A percentile compares a stretch with the other conserved stretches of the same genome.
phyloP scores from a whole-genome alignment of 2,329 filamentous ascomycete genomes.

The Colletotrichum sp. region DNA sequence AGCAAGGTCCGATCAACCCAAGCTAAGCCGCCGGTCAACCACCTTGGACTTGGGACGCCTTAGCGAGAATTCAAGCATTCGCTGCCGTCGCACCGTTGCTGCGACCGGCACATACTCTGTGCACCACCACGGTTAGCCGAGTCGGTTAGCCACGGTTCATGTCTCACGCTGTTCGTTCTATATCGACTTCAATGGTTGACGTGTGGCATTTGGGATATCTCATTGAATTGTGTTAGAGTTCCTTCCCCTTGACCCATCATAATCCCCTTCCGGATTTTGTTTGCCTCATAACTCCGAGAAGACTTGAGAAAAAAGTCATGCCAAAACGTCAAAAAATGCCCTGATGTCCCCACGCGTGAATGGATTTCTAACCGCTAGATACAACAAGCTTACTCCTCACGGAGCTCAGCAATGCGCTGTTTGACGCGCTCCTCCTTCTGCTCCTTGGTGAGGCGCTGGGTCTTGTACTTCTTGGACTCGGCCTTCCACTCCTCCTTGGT shows the following conservation, averaged over 20 bases:
- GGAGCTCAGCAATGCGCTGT: constrained; percentile 88
- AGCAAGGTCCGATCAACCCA: background rate
- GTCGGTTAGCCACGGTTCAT: background rate
- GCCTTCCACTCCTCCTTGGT: constrained; percentile 96
- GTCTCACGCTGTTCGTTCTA: background rate
- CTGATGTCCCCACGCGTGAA: background rate
- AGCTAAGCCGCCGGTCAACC: background rate
- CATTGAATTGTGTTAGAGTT: constrained; percentile 17
- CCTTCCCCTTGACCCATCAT: constrained; percentile 15
- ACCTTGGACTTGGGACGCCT: background rate
- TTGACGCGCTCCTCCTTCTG: constrained; percentile 85
- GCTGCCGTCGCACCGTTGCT: background rate
- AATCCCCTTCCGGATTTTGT: constrained; percentile 12
- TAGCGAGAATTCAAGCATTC: background rate
- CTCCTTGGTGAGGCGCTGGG: constrained; percentile 77
- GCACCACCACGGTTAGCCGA: background rate
- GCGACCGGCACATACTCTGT: background rate
- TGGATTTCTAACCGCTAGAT: constrained; percentile 11
- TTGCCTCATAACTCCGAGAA: constrained; percentile 21
- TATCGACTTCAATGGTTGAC: constrained; percentile 1
- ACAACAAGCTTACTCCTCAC: constrained; percentile 47
- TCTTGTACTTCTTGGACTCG: constrained; percentile 89
- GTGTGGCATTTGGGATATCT: constrained; percentile 22
- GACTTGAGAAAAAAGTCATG: constrained; percentile 15
- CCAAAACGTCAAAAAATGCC: constrained; percentile 21